Percentiles rank a stretch among this genome's conserved stretches.
These are phyloP conservation scores for Paraconiothyrium sp. DNA, from an alignment of 2,329 filamentous ascomycete species.

Conservation along the genomic window DNA sequence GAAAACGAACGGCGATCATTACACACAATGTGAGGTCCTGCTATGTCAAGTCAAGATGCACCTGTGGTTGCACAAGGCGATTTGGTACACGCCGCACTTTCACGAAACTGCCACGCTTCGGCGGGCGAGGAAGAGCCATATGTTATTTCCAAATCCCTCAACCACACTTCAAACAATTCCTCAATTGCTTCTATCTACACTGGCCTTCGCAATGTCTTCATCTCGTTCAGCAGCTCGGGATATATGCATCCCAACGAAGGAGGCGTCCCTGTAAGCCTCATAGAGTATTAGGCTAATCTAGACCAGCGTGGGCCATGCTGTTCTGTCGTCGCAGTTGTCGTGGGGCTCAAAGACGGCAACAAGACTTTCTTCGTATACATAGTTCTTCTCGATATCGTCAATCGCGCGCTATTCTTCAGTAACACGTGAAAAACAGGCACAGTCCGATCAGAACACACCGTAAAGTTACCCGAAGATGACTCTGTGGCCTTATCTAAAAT, in stretches of 20 bases:
- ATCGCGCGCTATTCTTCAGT: conserved; percentile 7
- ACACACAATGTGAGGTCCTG: too few relatives aligned
- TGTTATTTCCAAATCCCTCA: too few relatives aligned
- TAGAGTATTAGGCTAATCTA: background rate
- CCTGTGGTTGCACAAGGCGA: background rate
- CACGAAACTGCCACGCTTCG: too few relatives aligned
- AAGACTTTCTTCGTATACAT: background rate
- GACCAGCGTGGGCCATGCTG: background rate
- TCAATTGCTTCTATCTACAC: too few relatives aligned
- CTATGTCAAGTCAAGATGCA: background rate
- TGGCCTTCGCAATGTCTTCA: too few relatives aligned
- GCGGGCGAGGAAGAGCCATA: too few relatives aligned
- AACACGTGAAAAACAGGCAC: background rate
- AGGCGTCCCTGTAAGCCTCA: too few relatives aligned
- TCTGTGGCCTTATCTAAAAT: background rate
- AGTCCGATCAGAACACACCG: background rate
- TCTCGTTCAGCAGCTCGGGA: too few relatives aligned
- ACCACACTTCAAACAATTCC: too few relatives aligned
- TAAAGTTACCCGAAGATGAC: conserved; percentile 13
- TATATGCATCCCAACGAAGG: too few relatives aligned
- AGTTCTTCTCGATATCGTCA: background rate
- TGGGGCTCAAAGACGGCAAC: background rate
- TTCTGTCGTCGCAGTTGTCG: background rate
- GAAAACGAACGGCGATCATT: too few relatives aligned
- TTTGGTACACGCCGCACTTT: too few relatives aligned